These are phyloP conservation scores for Dalbergia cultrata DNA, from an alignment of 306 rosid genomes.

Conservation along the genomic window DNA sequence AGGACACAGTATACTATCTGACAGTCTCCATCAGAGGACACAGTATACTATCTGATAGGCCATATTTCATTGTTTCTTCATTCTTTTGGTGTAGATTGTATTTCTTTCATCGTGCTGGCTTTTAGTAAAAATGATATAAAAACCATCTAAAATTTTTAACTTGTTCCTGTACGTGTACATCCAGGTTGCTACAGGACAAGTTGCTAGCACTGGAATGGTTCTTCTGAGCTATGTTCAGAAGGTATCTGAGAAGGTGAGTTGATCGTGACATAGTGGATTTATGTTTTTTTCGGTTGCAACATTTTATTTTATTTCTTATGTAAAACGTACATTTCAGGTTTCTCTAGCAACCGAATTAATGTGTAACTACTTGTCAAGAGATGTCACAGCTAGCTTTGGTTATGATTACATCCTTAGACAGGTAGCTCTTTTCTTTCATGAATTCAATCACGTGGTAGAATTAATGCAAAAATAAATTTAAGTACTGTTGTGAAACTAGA, in stretches of 20 bases:
- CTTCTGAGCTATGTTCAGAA: conserved; percentile 96
- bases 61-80: not conserved
- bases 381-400: conserved; percentile 87
- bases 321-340: conserved; percentile 61
- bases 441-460: conserved; percentile 14
- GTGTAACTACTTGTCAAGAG: conserved; percentile 94
- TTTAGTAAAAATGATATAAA: not conserved
- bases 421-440: conserved; percentile 55
- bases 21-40: not conserved
- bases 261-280: conserved; percentile 5
- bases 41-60: not conserved
- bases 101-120: not conserved
- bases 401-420: conserved; percentile 97
- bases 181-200: conserved; percentile 97
- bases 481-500: conserved; percentile 3
- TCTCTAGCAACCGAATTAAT: conserved; percentile 90
- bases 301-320: conserved; percentile 1
- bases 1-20: not conserved
- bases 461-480: conserved; percentile 12
- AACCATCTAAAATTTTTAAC: not conserved
- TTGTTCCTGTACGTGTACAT: conserved; percentile 37
- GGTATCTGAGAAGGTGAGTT: conserved; percentile 91
- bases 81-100: not conserved
- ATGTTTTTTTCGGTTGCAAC: conserved; percentile 20
- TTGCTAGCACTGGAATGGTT: conserved; percentile 95